Percentiles rank a stretch among this genome's conserved stretches.
Evolutionary conservation across 768 basidiomycete genomes (phyloP).

Genomic region (Naganishia antarctica): DNA sequence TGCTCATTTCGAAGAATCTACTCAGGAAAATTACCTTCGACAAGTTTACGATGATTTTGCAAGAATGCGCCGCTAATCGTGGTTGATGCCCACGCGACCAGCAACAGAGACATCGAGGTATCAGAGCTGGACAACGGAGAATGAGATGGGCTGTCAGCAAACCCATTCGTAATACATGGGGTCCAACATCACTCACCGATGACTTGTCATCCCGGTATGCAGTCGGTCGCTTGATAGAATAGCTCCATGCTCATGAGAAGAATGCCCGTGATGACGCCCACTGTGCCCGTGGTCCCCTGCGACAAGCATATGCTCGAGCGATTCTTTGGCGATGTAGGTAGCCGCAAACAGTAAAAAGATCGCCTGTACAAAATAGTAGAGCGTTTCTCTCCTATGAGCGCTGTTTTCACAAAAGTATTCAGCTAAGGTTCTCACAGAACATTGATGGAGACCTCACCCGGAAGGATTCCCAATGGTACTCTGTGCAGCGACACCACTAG

Average conservation of each 20-base stretch:
- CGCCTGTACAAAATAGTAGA: constrained; percentile 74
- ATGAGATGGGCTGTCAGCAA: constrained; percentile 31
- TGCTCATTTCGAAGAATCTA: not conserved
- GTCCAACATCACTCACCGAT: not conserved
- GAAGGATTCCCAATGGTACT: constrained; percentile 53
- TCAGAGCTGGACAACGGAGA: constrained; percentile 20
- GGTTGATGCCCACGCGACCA: constrained; percentile 33
- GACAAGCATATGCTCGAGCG: constrained; percentile 82
- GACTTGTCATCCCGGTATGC: not conserved
- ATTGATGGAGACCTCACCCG: constrained; percentile 56
- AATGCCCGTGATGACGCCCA: constrained; percentile 55
- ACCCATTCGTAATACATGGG: constrained; percentile 31
- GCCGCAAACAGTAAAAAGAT: constrained; percentile 92
- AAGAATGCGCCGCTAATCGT: constrained; percentile 43
- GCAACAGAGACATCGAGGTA: constrained; percentile 28
- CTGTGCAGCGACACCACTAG: constrained; percentile 37
- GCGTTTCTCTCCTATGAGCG: constrained; percentile 41
- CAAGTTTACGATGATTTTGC: constrained; percentile 49
- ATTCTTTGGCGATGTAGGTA: constrained; percentile 95
- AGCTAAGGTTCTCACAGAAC: not conserved
- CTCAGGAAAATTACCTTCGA: constrained; percentile 43
- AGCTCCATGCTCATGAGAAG: constrained; percentile 49
- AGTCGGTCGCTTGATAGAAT: not conserved
- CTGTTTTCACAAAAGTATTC: not conserved
- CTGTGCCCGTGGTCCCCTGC: constrained; percentile 52